Percentiles rank a stretch among this genome's conserved stretches.
These are phyloP conservation scores for Cavenderia fasciculata DNA, from an alignment of 78 protist species.

Conservation along the genomic window DNA sequence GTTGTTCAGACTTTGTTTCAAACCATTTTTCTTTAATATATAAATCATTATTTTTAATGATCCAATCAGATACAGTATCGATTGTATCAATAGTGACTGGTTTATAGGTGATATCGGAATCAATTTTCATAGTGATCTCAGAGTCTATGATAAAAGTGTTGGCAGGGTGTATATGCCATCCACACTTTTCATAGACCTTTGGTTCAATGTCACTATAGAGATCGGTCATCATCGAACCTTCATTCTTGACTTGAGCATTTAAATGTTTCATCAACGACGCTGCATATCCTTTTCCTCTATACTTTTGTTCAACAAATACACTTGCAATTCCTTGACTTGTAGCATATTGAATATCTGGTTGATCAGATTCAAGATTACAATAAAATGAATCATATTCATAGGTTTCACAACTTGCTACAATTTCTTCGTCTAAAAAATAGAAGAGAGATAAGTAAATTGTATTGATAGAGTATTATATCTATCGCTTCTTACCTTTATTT, in stretches of 20 bases:
- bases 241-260: not conserved
- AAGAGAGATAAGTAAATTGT: not conserved
- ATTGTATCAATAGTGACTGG: too few relatives aligned
- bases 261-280: slow-evolving; percentile 17
- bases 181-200: slow-evolving; percentile 55
- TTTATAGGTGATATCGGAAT: too few relatives aligned
- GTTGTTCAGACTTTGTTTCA: too few relatives aligned
- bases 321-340: slow-evolving; percentile 43
- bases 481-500: not conserved
- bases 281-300: slow-evolving; percentile 39
- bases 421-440: not conserved
- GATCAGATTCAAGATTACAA: not conserved
- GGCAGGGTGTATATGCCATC: slow-evolving; percentile 27
- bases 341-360: not conserved
- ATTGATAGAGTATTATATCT: not conserved
- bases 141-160: not conserved
- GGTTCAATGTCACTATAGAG: slow-evolving; percentile 61
- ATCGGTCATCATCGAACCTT: slow-evolving; percentile 23
- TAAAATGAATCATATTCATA: slow-evolving; percentile 21
- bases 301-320: slow-evolving; percentile 28
- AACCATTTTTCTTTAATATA: too few relatives aligned
- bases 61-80: too few relatives aligned
- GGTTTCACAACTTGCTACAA: slow-evolving; percentile 59
- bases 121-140: not conserved
- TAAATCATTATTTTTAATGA: too few relatives aligned